Evolutionary conservation across 2,329 filamentous ascomycete genomes (phyloP).

Genomic region (Ceratocystis variospora): DNA sequence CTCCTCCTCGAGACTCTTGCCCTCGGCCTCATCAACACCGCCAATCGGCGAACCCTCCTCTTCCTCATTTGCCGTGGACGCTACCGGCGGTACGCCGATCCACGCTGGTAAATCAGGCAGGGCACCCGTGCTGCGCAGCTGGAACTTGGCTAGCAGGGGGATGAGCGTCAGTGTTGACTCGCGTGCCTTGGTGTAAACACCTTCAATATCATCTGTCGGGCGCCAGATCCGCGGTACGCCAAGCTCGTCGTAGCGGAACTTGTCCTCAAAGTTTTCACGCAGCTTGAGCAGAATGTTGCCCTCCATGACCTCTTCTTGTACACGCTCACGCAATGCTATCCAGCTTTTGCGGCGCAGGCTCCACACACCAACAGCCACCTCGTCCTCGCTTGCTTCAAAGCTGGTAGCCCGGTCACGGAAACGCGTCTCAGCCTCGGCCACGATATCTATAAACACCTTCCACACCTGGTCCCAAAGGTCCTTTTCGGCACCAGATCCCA

Average conservation of each 20-base stretch:
- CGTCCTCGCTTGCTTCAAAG: conserved; percentile 82
- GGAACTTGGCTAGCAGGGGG: conserved; percentile 75
- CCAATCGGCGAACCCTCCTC: conserved; percentile 82
- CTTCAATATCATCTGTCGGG: conserved; percentile 92
- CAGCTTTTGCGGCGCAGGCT: conserved; percentile 85
- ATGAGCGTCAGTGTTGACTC: conserved; percentile 87
- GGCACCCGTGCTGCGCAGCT: conserved; percentile 56
- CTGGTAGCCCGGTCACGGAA: conserved; percentile 83
- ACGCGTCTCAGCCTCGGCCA: conserved; percentile 69
- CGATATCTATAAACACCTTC: conserved; percentile 68
- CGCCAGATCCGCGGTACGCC: conserved; percentile 95
- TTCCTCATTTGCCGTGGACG: conserved; percentile 68
- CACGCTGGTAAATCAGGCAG: conserved; percentile 74
- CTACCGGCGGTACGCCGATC: conserved; percentile 63
- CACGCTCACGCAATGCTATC: conserved; percentile 75
- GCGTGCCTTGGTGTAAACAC: conserved; percentile 78
- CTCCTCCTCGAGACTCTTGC: conserved; percentile 88
- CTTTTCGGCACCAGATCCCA: conserved; percentile 44
- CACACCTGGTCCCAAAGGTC: conserved; percentile 95
- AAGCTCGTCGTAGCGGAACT: conserved; percentile 92
- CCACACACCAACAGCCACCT: conserved; percentile 89
- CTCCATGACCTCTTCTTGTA: conserved; percentile 97
- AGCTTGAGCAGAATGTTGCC: conserved; percentile 91
- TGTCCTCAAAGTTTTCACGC: conserved; percentile 96
- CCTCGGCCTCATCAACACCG: conserved; percentile 86